Conservation (phyloP, 2,329 filamentous ascomycete species). For the Aspergillus calidoustus region DNA sequence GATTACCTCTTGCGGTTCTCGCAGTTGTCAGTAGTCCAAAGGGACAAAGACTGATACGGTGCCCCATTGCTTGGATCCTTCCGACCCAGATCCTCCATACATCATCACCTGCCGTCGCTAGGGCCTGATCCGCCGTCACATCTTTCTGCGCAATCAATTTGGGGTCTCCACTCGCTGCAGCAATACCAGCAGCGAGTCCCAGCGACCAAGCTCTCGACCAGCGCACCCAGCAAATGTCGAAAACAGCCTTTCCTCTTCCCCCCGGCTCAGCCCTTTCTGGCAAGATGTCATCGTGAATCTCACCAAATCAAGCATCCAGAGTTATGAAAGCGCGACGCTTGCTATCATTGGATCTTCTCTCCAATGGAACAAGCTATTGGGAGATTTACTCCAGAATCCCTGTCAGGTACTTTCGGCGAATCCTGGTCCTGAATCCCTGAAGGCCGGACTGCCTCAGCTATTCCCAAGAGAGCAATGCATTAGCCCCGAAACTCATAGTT, state of each 20-base stretch:
- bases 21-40: not conserved
- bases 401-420: not conserved
- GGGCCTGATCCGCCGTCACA: slow-evolving; percentile 40
- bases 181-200: slow-evolving; percentile 32
- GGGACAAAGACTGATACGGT: not conserved
- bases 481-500: slow-evolving; percentile 20
- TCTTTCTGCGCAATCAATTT: slow-evolving; percentile 29
- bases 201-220: slow-evolving; percentile 39
- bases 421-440: slow-evolving; percentile 7
- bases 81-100: slow-evolving; percentile 17
- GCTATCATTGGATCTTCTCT: not conserved
- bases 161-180: slow-evolving; percentile 35
- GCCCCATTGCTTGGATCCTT: not conserved
- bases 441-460: slow-evolving; percentile 11
- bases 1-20: too few species aligned
- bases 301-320: not conserved
- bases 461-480: slow-evolving; percentile 26
- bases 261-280: slow-evolving; percentile 16
- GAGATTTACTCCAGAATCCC: slow-evolving; percentile 10
- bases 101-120: slow-evolving; percentile 35
- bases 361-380: not conserved
- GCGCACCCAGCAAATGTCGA: slow-evolving; percentile 25
- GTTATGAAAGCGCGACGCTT: not conserved
- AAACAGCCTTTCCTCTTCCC: slow-evolving; percentile 21
- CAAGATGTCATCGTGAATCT: not conserved